Percentiles rank a stretch among this genome's conserved stretches.
phyloP scores from a whole-genome alignment of 2,329 filamentous ascomycete species.

The Periconia sp. region DNA sequence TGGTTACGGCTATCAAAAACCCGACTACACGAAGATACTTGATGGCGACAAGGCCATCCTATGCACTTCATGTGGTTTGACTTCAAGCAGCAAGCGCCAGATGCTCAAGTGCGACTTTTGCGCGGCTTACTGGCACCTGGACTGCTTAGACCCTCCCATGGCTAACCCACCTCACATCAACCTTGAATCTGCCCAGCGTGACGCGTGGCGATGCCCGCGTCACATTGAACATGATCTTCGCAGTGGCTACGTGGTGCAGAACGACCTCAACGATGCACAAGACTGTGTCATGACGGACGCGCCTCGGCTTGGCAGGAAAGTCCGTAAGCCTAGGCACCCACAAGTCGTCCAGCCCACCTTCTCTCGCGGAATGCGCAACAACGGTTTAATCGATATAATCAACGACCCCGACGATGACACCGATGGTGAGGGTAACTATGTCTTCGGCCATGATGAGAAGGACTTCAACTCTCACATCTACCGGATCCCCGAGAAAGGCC shows the following conservation, averaged over 20 bases:
- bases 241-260: slow-evolving; percentile 33
- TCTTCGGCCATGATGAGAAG: slow-evolving; percentile 46
- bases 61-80: slow-evolving; percentile 73
- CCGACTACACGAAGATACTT: slow-evolving; percentile 63
- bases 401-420: slow-evolving; percentile 48
- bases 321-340: slow-evolving; percentile 54
- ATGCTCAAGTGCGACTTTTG: slow-evolving; percentile 89
- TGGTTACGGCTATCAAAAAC: slow-evolving; percentile 44
- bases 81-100: slow-evolving; percentile 64
- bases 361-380: slow-evolving; percentile 62
- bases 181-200: slow-evolving; percentile 57
- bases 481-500: slow-evolving; percentile 48
- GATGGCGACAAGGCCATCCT: slow-evolving; percentile 72
- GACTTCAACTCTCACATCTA: slow-evolving; percentile 44
- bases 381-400: slow-evolving; percentile 50
- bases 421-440: slow-evolving; percentile 45
- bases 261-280: slow-evolving; percentile 32
- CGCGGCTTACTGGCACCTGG: slow-evolving; percentile 82
- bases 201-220: slow-evolving; percentile 84
- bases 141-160: slow-evolving; percentile 84
- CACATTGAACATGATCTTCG: slow-evolving; percentile 77
- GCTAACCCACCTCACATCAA: slow-evolving; percentile 69
- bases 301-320: slow-evolving; percentile 41
- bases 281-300: slow-evolving; percentile 33
- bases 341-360: slow-evolving; percentile 51